Evolutionary conservation across 768 basidiomycete species (phyloP).

Genomic region (Lanmaoa pseudosensibilis): DNA sequence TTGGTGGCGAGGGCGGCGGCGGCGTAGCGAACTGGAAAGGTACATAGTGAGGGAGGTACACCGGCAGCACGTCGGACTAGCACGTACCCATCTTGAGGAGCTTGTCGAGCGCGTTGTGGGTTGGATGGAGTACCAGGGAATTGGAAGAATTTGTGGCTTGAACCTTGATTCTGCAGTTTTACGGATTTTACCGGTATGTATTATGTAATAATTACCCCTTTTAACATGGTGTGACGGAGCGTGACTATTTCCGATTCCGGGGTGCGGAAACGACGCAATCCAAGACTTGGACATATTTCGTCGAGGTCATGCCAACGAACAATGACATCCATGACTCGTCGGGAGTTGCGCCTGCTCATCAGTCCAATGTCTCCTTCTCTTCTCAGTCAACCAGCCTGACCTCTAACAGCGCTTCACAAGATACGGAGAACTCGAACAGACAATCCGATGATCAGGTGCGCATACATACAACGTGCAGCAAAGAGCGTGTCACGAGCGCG

Average conservation of each 20-base stretch:
- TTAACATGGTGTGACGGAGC: not conserved
- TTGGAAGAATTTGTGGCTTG: constrained; percentile 34
- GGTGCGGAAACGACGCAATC: not conserved
- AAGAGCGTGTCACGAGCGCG: constrained; percentile 5
- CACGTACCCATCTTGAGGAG: constrained; percentile 64
- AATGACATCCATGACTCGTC: constrained; percentile 30
- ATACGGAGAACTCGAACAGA: constrained; percentile 22
- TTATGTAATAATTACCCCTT: not conserved
- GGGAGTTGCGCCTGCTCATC: constrained; percentile 20
- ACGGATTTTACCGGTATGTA: constrained; percentile 23
- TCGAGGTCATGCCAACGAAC: constrained; percentile 28
- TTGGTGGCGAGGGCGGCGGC: constrained; percentile 82
- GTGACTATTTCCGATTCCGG: not conserved
- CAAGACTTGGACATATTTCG: not conserved
- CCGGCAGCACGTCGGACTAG: constrained; percentile 21
- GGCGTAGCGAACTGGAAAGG: constrained; percentile 82
- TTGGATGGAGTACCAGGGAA: constrained; percentile 65
- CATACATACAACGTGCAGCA: not conserved
- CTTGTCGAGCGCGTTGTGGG: constrained; percentile 37
- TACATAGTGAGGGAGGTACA: constrained; percentile 19
- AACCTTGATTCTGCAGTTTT: constrained; percentile 33
- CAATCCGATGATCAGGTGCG: constrained; percentile 33
- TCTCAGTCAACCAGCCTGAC: constrained; percentile 32
- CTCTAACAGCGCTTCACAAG: constrained; percentile 23
- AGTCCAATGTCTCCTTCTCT: constrained; percentile 29